Percentiles rank a stretch among this genome's conserved stretches.
phyloP scores from a whole-genome alignment of 345 rosid species.

The Camelina laxa region DNA sequence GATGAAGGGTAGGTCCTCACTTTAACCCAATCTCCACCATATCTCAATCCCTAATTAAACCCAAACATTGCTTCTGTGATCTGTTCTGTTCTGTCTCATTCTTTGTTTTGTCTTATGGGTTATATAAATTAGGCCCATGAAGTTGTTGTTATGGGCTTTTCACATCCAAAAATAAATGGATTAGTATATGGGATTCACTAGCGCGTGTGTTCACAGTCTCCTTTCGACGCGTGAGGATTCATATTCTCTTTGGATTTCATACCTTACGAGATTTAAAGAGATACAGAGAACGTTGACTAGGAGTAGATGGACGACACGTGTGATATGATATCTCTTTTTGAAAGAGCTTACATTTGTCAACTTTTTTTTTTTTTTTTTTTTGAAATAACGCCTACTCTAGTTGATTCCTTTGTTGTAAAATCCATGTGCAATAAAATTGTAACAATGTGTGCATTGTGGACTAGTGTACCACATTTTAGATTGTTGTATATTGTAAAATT shows the following conservation, averaged over 20 bases:
- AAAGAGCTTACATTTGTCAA: too few relatives aligned
- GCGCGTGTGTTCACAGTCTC: not conserved
- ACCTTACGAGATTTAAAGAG: not conserved
- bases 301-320: not conserved
- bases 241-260: not conserved
- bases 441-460: not conserved
- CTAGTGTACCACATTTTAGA: not conserved
- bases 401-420: not conserved
- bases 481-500: not conserved
- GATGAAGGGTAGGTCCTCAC: not conserved
- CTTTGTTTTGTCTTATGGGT: not conserved
- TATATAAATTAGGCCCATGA: constrained; percentile 15
- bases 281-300: not conserved
- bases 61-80: constrained; percentile 1
- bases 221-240: not conserved
- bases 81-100: not conserved
- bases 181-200: not conserved
- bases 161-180: not conserved
- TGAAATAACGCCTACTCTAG: not conserved
- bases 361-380: too few relatives aligned
- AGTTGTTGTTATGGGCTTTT: constrained; percentile 1
- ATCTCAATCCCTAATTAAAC: not conserved
- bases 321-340: too few relatives aligned
- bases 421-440: not conserved
- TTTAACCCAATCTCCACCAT: not conserved